Percentiles rank a stretch among this genome's conserved stretches.
phyloP scores from a whole-genome alignment of 169 alveolate species.

The Miamiensis avidus region DNA sequence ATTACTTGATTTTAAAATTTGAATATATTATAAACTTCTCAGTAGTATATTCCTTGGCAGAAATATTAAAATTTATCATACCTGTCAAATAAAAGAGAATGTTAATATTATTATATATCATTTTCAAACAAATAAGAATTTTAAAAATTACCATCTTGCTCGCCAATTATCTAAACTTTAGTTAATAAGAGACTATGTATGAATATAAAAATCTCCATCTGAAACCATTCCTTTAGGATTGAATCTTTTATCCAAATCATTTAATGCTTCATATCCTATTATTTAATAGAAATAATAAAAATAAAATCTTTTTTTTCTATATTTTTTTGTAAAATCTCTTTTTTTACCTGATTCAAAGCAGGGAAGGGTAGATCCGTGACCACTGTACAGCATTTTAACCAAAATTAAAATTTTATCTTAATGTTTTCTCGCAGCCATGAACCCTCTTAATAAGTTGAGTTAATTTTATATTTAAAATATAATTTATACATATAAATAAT shows the following conservation, averaged over 20 bases:
- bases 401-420: conserved; percentile 71
- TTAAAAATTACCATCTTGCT: conserved; percentile 38
- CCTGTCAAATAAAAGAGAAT: too few relatives aligned
- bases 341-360: conserved; percentile 35
- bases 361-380: conserved; percentile 42
- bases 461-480: too few relatives aligned
- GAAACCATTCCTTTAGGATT: conserved; percentile 20
- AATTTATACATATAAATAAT: conserved; percentile 11
- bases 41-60: conserved; percentile 64
- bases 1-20: too few relatives aligned
- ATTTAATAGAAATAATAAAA: too few relatives aligned
- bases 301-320: too few relatives aligned
- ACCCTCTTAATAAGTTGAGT: conserved; percentile 65
- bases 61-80: conserved; percentile 64
- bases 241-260: conserved; percentile 55
- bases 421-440: conserved; percentile 74
- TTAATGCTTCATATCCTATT: conserved; percentile 43
- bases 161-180: conserved; percentile 70
- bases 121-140: background rate
- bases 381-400: conserved; percentile 76
- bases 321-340: too few relatives aligned
- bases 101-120: too few relatives aligned
- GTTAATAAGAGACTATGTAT: conserved; percentile 35
- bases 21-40: background rate
- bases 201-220: conserved; percentile 18